Conservation (phyloP, 495 filamentous ascomycete species). For the Alectoria sarmentosa region DNA sequence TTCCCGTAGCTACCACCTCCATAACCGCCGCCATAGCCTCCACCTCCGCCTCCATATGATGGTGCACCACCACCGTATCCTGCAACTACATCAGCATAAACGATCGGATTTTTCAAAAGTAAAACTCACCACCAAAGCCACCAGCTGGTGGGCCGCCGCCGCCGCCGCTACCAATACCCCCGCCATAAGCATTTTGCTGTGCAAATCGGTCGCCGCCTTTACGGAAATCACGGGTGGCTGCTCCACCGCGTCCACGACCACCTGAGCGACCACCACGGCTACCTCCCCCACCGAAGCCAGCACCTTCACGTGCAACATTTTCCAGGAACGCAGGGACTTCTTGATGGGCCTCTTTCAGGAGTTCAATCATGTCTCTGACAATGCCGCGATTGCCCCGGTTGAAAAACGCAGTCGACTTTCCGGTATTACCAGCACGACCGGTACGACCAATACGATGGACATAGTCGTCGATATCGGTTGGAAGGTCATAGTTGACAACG, state of each 20-base stretch:
- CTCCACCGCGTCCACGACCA: conserved; percentile 45
- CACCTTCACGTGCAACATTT: conserved; percentile 90
- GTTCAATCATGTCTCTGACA: conserved; percentile 87
- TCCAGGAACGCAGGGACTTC: conserved; percentile 91
- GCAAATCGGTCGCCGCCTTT: conserved; percentile 53
- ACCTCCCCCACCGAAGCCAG: conserved; percentile 67
- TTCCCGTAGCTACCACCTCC: conserved; percentile 67
- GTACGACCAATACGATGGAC: conserved; percentile 99
- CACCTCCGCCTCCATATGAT: conserved; percentile 12
- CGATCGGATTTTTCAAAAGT: background rate
- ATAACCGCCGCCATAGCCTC: conserved; percentile 33
- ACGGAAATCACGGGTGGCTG: conserved; percentile 83
- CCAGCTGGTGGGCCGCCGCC: conserved; percentile 42
- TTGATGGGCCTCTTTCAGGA: conserved; percentile 97
- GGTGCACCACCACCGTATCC: conserved; percentile 15
- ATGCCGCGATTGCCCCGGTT: conserved; percentile 98
- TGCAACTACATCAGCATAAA: conserved; percentile 2
- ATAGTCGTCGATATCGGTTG: conserved; percentile 98
- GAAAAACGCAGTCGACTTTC: conserved; percentile 98
- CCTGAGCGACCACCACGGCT: conserved; percentile 66
- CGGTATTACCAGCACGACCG: conserved; percentile 97
- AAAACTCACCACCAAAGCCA: conserved; percentile 38
- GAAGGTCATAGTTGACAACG: conserved; percentile 98
- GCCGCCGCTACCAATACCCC: conserved; percentile 45
- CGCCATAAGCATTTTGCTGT: conserved; percentile 44